A percentile compares a stretch with the other conserved stretches of the same genome.
Evolutionary conservation across 352 stramenopile genomes (phyloP).

Genomic region (Phytopythium montanum): DNA sequence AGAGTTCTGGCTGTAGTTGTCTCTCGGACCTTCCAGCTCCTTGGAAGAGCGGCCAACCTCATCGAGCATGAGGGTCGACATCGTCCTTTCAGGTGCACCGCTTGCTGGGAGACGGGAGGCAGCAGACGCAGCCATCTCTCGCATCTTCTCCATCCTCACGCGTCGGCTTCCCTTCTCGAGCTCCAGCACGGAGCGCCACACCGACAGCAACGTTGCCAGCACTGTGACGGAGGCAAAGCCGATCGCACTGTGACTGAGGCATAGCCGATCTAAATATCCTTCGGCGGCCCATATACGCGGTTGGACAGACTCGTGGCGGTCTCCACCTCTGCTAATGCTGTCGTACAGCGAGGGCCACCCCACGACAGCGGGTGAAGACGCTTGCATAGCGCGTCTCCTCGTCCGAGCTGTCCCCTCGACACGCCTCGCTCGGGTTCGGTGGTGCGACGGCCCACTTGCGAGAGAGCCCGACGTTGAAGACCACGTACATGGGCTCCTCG

Average conservation of each 20-base stretch:
- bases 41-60: constrained; percentile 76
- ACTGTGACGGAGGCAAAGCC: constrained; percentile 25
- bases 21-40: constrained; percentile 23
- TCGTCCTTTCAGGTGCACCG: constrained; percentile 16
- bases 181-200: constrained; percentile 26
- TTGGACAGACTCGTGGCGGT: not conserved
- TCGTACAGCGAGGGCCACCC: constrained; percentile 19
- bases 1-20: constrained; percentile 27
- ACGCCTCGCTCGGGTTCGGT: constrained; percentile 16
- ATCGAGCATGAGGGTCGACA: constrained; percentile 39
- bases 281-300: constrained; percentile 28
- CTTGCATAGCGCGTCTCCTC: constrained; percentile 40
- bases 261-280: constrained; percentile 20
- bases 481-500: constrained; percentile 91
- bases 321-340: not conserved
- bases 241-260: too few species aligned
- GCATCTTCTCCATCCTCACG: constrained; percentile 4
- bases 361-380: constrained; percentile 46
- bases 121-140: constrained; percentile 15
- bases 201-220: constrained; percentile 28
- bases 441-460: constrained; percentile 45
- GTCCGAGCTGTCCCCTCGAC: constrained; percentile 23
- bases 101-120: constrained; percentile 24
- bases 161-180: not conserved
- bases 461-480: constrained; percentile 93